A percentile compares a stretch with the other conserved stretches of the same genome.
phyloP scores from a whole-genome alignment of 2,329 filamentous ascomycete species.

The Exophiala xenobiotica region DNA sequence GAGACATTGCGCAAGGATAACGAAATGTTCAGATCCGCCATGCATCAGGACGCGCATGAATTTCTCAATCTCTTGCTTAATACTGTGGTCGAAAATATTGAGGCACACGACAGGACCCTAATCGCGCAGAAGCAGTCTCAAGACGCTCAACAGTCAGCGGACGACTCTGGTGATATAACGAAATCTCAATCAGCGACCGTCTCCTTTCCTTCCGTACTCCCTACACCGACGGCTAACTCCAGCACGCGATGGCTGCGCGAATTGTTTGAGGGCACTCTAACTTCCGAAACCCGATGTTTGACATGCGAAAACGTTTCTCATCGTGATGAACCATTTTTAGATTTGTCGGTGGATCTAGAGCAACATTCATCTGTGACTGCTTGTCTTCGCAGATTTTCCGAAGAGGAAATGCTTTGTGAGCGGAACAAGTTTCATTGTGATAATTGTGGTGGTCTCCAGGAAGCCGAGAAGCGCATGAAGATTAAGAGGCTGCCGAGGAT shows the following conservation, averaged over 20 bases:
- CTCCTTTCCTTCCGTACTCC: constrained; percentile 36
- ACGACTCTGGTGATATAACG: constrained; percentile 44
- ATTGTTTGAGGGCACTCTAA: constrained; percentile 90
- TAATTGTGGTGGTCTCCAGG: constrained; percentile 91
- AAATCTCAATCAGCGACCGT: constrained; percentile 53
- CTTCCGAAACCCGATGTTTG: constrained; percentile 92
- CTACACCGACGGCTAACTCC: constrained; percentile 52
- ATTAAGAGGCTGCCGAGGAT: constrained; percentile 92
- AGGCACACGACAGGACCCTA: constrained; percentile 68
- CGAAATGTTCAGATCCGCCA: constrained; percentile 93
- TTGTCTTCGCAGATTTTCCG: constrained; percentile 91
- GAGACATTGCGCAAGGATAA: constrained; percentile 93
- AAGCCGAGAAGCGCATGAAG: constrained; percentile 99
- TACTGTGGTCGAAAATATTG: constrained; percentile 90
- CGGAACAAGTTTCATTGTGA: constrained; percentile 99
- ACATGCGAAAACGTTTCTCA: constrained; percentile 96
- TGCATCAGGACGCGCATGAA: constrained; percentile 98
- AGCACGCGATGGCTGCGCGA: constrained; percentile 92
- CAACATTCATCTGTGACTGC: constrained; percentile 95
- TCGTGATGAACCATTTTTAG: constrained; percentile 91
- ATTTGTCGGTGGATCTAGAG: constrained; percentile 92
- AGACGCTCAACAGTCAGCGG: constrained; percentile 37
- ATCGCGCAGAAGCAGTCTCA: constrained; percentile 52
- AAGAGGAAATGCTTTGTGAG: constrained; percentile 97
- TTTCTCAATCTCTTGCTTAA: constrained; percentile 95